Evolutionary conservation across 768 basidiomycete genomes (phyloP).

Genomic region (Calocera cornea): DNA sequence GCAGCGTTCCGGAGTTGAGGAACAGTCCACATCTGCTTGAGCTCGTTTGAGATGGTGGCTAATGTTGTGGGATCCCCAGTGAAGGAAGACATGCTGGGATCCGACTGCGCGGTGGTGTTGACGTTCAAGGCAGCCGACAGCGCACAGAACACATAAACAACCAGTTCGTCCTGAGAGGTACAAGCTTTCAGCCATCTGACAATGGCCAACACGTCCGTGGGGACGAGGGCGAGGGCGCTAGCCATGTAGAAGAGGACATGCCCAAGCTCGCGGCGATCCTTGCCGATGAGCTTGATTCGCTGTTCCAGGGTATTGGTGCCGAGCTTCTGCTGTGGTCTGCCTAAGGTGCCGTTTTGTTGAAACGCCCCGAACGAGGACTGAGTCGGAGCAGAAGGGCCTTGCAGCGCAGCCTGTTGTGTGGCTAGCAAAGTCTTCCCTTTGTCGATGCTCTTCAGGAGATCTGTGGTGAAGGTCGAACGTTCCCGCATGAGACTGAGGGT

Average conservation of each 20-base stretch:
- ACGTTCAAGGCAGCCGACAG: slow-evolving; percentile 52
- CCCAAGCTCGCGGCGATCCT: slow-evolving; percentile 57
- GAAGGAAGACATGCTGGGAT: slow-evolving; percentile 10
- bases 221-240: slow-evolving; percentile 45
- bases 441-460: slow-evolving; percentile 10
- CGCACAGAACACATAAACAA: slow-evolving; percentile 52
- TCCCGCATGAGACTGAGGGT: slow-evolving; percentile 11
- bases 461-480: not conserved
- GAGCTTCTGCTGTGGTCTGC: slow-evolving; percentile 28
- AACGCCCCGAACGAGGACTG: slow-evolving; percentile 24
- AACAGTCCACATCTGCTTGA: slow-evolving; percentile 48
- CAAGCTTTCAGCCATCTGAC: slow-evolving; percentile 52
- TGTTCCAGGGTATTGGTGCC: slow-evolving; percentile 55
- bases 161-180: slow-evolving; percentile 54
- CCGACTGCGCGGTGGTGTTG: slow-evolving; percentile 32
- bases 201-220: slow-evolving; percentile 45
- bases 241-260: slow-evolving; percentile 49
- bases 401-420: slow-evolving; percentile 45
- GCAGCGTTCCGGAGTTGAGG: slow-evolving; percentile 55
- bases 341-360: slow-evolving; percentile 24
- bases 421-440: slow-evolving; percentile 29
- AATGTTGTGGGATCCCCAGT: slow-evolving; percentile 7
- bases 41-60: slow-evolving; percentile 19
- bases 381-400: slow-evolving; percentile 47
- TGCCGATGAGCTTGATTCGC: slow-evolving; percentile 57